Evolutionary conservation across 2,329 filamentous ascomycete genomes (phyloP), one percentile per base, ranked within the genome.

Genomic region (Sarocladium kiliense): DNA sequence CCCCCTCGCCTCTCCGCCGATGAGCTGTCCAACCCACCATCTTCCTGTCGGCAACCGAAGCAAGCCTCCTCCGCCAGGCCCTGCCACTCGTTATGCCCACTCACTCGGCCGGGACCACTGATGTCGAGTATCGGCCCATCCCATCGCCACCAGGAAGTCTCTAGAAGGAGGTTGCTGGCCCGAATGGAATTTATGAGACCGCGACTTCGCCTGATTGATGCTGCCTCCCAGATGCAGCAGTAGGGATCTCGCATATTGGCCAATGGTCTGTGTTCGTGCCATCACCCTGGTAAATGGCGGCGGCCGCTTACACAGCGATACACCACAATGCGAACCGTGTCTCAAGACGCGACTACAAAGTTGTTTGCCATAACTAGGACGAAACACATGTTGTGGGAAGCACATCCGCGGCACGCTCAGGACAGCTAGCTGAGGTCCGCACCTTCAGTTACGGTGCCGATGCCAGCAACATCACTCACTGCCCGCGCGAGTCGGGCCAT

Each of bases 1-100:
- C 39, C n/a, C n/a, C 39, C 39, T 44, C 39, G 9, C 25, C 26
- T 27, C 26, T 32, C 14, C 44, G 44, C 14, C 27, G 47, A 51
- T 51, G 47, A 34, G 47, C 47, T 51, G 47, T 51, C 30, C 47
- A 51, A 36, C 47, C 47, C 47, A 36, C 47, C 47, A 11, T 21
- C 47, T 49, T 19, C 4, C 12, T 47, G 12, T 47, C 25, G 25
- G 41, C 41, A 25, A 25, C 21, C 41, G 21, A 25, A 25, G 7
- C 41, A n/a, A n/a, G n/a, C n/a, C n/a, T n/a, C n/a, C n/a, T n/a
- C 7, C 11, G n/a, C 36, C 30, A 32, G 7, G 12, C 16, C 36
- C 6, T 14, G 5, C 16, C 5, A 16, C 36, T 39, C n/a, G 36
- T 11, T 10, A 18, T 44, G 9, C 19, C 21, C 39, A 23, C 39